These are phyloP conservation scores for Solanum medicagineum DNA, from an alignment of 257 asterid species.

Conservation along the genomic window DNA sequence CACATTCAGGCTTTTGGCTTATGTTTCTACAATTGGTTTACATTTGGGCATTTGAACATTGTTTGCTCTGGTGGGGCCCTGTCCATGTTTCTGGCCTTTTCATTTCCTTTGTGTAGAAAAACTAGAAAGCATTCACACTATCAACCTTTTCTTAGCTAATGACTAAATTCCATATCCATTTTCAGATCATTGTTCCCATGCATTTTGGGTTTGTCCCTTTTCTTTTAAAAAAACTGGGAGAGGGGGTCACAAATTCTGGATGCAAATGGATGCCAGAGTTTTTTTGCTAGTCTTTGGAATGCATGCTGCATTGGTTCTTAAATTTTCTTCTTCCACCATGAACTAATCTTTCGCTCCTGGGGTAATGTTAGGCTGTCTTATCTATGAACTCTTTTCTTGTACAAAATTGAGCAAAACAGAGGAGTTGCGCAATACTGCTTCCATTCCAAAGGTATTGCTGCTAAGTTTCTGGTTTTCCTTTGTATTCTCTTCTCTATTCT, in stretches of 20 bases:
- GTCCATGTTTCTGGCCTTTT: neutral
- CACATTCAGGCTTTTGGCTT: neutral
- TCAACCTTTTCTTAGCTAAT: neutral
- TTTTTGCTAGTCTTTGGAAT: neutral
- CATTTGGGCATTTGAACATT: neutral
- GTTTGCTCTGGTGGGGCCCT: neutral
- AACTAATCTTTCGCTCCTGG: constrained; percentile 8
- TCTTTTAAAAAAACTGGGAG: too few species aligned
- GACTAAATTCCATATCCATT: neutral
- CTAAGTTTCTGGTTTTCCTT: constrained; percentile 4
- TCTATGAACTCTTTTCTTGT: constrained; percentile 93
- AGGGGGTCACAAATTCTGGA: neutral
- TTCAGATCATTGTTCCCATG: neutral
- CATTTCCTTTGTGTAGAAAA: neutral
- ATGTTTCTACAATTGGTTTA: neutral
- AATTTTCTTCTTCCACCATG: constrained; percentile 1
- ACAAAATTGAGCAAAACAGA: constrained; percentile 73
- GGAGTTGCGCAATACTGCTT: constrained; percentile 75
- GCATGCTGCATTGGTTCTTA: neutral
- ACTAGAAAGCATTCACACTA: neutral
- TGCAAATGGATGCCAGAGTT: neutral
- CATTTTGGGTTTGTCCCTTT: neutral
- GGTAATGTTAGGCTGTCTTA: constrained; percentile 71
- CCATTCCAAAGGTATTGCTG: constrained; percentile 70
- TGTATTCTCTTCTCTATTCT: neutral